Evolutionary conservation across 805 yeast genomes (phyloP).

Genomic region (Metschnikowia matae): DNA sequence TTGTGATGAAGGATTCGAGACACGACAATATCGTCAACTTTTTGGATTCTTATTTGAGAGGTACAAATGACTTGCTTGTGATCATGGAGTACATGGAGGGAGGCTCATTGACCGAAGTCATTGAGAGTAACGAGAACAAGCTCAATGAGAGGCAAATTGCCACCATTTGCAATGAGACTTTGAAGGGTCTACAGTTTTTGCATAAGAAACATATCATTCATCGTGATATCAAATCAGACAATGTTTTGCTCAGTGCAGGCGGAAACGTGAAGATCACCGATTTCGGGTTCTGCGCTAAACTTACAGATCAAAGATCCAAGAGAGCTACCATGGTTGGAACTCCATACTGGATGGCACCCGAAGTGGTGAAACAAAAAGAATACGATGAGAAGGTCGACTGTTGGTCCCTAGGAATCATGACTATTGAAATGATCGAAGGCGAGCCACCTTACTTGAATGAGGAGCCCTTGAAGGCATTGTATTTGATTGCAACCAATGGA

Average conservation of each 20-base stretch:
- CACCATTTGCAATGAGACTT: slow-evolving; percentile 83
- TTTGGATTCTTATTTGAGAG: slow-evolving; percentile 82
- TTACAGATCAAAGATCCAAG: slow-evolving; percentile 67
- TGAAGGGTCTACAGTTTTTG: slow-evolving; percentile 85
- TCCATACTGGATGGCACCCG: slow-evolving; percentile 91
- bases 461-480: slow-evolving; percentile 72
- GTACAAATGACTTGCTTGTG: slow-evolving; percentile 88
- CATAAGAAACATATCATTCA: slow-evolving; percentile 93
- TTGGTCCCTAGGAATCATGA: slow-evolving; percentile 83
- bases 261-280: slow-evolving; percentile 46
- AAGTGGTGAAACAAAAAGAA: slow-evolving; percentile 73
- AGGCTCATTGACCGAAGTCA: slow-evolving; percentile 93
- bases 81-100: slow-evolving; percentile 99
- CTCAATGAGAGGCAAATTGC: slow-evolving; percentile 88
- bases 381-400: slow-evolving; percentile 80
- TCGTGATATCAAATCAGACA: slow-evolving; percentile 44
- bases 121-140: slow-evolving; percentile 73
- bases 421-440: slow-evolving; percentile 82
- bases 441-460: slow-evolving; percentile 83
- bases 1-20: slow-evolving; percentile 94
- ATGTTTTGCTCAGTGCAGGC: slow-evolving; percentile 40
- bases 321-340: slow-evolving; percentile 87
- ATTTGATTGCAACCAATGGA: slow-evolving; percentile 74
- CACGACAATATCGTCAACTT: slow-evolving; percentile 95
- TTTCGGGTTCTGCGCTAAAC: slow-evolving; percentile 56